These are phyloP conservation scores for Cynara cardunculus DNA, from an alignment of 129 eudicot species.

Conservation along the genomic window DNA sequence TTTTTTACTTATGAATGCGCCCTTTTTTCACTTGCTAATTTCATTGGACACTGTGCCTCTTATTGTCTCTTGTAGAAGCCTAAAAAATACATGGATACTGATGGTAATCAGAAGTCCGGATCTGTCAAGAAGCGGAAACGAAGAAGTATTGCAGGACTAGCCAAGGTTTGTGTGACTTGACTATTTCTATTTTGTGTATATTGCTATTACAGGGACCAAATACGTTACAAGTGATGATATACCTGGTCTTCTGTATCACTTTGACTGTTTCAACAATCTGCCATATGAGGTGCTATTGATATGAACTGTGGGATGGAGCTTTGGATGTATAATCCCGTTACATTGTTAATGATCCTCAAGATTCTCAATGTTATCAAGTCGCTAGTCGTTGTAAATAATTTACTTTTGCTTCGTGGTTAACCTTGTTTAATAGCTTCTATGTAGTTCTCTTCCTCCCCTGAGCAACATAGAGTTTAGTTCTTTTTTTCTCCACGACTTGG, in stretches of 20 bases:
- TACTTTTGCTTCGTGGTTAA: not conserved
- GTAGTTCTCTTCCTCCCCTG: not conserved
- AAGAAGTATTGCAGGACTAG: slow-evolving; percentile 54
- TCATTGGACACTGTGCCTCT: not conserved
- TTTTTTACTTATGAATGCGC: not conserved
- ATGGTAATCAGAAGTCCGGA: slow-evolving; percentile 36
- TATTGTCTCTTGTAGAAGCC: slow-evolving; percentile 35
- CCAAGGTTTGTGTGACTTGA: slow-evolving; percentile 54
- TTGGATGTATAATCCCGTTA: not conserved
- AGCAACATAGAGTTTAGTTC: not conserved
- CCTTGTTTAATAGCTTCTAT: not conserved
- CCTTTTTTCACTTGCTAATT: not conserved
- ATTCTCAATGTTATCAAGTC: not conserved
- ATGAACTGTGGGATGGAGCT: not conserved
- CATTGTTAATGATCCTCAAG: not conserved
- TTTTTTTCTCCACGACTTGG: not conserved
- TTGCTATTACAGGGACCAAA: not conserved
- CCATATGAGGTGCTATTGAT: not conserved
- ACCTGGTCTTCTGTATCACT: not conserved
- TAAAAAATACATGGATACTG: slow-evolving; percentile 30
- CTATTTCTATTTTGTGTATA: not conserved
- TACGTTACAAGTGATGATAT: not conserved
- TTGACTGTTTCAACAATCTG: not conserved
- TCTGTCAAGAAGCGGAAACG: slow-evolving; percentile 56
- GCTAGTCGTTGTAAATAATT: not conserved